phyloP scores from a whole-genome alignment of 495 filamentous ascomycete species.

The Penicillium cinerascens region DNA sequence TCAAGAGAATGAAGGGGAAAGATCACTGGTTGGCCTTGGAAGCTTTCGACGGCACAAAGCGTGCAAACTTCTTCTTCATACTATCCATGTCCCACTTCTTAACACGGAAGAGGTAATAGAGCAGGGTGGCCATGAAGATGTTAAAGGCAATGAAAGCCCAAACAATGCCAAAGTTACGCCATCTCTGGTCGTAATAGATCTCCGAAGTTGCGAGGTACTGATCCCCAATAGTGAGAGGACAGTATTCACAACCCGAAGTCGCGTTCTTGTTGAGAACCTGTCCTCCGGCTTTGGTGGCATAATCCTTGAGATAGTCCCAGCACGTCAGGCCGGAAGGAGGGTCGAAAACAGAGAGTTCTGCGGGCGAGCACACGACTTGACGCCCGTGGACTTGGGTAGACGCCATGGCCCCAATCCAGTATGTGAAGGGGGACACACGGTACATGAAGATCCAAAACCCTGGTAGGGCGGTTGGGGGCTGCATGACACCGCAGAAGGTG shows the following conservation, averaged over 20 bases:
- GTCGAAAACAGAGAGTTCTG: conserved; percentile 53
- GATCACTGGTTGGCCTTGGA: not conserved
- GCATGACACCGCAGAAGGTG: conserved; percentile 59
- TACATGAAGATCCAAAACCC: conserved; percentile 60
- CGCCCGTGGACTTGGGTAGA: conserved; percentile 53
- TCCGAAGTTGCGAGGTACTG: conserved; percentile 31
- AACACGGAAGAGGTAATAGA: conserved; percentile 51
- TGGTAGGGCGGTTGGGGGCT: conserved; percentile 53
- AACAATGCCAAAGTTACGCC: conserved; percentile 49
- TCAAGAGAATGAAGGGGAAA: not conserved
- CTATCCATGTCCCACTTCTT: conserved; percentile 24
- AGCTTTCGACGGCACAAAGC: not conserved
- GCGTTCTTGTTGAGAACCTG: conserved; percentile 36
- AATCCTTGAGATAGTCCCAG: conserved; percentile 40
- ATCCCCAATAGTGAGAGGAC: conserved; percentile 38
- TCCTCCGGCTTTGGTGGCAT: conserved; percentile 21
- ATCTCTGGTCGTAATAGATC: conserved; percentile 36
- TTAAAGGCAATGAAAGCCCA: conserved; percentile 52
- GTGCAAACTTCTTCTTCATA: conserved; percentile 17
- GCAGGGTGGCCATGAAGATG: conserved; percentile 37
- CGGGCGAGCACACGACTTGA: conserved; percentile 48
- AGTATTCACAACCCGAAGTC: conserved; percentile 38
- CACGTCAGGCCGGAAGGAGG: conserved; percentile 51
- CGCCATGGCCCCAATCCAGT: conserved; percentile 54
- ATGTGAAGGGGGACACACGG: conserved; percentile 50